Percentiles rank a stretch among this genome's conserved stretches.
These are phyloP conservation scores for Verticillium albo-atrum DNA, from an alignment of 2,329 filamentous ascomycete genomes.

Conservation along the genomic window DNA sequence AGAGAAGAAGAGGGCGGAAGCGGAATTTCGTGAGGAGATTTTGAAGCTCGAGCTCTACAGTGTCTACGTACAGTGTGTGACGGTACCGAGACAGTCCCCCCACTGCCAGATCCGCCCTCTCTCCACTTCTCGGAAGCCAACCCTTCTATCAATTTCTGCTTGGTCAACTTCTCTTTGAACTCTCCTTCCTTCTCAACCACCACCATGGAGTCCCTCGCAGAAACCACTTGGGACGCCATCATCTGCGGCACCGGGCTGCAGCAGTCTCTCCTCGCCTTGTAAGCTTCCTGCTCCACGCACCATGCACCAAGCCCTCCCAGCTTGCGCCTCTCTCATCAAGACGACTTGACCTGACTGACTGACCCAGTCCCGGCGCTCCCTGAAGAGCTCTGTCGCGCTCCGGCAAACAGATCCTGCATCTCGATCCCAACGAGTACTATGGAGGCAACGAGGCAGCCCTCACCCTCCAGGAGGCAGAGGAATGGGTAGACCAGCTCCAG, in stretches of 20 bases:
- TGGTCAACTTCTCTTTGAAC: background rate
- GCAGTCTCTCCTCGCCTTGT: slow-evolving; percentile 78
- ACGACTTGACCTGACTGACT: slow-evolving; percentile 47
- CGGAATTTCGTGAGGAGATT: slow-evolving; percentile 13
- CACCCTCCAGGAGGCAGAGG: slow-evolving; percentile 74
- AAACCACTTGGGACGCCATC: slow-evolving; percentile 74
- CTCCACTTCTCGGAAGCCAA: slow-evolving; percentile 10
- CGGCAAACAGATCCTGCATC: slow-evolving; percentile 83
- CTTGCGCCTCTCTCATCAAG: background rate
- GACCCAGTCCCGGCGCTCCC: slow-evolving; percentile 50
- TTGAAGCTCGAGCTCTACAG: slow-evolving; percentile 2
- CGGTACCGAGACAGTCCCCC: slow-evolving; percentile 9
- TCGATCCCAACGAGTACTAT: slow-evolving; percentile 86
- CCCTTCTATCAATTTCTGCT: slow-evolving; percentile 2
- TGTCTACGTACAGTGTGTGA: no score
- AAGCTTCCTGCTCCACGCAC: slow-evolving; percentile 33
- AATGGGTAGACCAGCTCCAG: slow-evolving; percentile 54
- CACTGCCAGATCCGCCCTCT: slow-evolving; percentile 13
- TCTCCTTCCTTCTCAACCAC: background rate
- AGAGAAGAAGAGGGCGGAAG: slow-evolving; percentile 19
- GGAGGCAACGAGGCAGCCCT: slow-evolving; percentile 82
- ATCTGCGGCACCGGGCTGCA: slow-evolving; percentile 75
- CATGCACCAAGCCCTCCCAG: slow-evolving; percentile 1
- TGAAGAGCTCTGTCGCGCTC: slow-evolving; percentile 87
- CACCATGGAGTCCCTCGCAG: slow-evolving; percentile 68